These are phyloP conservation scores for Globisporangium nodosum DNA, from an alignment of 352 stramenopile genomes.

Conservation along the genomic window DNA sequence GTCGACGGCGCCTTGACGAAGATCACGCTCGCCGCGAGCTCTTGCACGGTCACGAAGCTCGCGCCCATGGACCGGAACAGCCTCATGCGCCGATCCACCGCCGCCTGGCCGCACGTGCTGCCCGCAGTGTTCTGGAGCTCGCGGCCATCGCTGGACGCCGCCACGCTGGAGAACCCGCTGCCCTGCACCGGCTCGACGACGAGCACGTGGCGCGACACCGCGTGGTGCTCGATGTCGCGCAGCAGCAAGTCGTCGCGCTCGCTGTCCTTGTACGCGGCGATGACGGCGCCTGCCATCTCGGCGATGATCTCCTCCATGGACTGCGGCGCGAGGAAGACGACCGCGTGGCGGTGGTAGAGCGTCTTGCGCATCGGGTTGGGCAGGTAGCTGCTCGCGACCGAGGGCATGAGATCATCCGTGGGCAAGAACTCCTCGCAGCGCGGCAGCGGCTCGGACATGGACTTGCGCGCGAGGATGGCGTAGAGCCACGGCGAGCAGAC, in stretches of 20 bases:
- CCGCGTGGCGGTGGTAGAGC: conserved; percentile 58
- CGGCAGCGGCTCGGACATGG: conserved; percentile 64
- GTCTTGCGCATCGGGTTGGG: conserved; percentile 73
- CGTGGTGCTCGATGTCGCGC: conserved; percentile 45
- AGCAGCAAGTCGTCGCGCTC: conserved; percentile 57
- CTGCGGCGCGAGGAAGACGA: conserved; percentile 72
- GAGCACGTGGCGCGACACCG: conserved; percentile 41
- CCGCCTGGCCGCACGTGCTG: conserved; percentile 5
- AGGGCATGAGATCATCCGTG: conserved; percentile 45
- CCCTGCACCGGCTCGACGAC: conserved; percentile 51
- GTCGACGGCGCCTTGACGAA: conserved; percentile 64
- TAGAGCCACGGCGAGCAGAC: conserved; percentile 80
- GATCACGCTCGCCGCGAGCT: conserved; percentile 78
- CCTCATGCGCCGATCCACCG: conserved; percentile 51
- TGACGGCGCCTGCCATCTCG: conserved; percentile 65
- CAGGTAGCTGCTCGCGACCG: conserved; percentile 58
- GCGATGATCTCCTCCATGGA: conserved; percentile 74
- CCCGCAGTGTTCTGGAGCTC: conserved; percentile 11
- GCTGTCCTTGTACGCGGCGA: conserved; percentile 47
- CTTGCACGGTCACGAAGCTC: conserved; percentile 72
- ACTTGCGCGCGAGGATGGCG: conserved; percentile 67
- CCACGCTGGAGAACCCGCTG: conserved; percentile 50
- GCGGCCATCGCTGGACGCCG: conserved; percentile 40
- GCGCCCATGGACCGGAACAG: conserved; percentile 60
- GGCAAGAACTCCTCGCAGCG: conserved; percentile 74